Base-by-base conservation (phyloP, 371 early-diverging fungal species). In the Mortierella sp. region DNA sequence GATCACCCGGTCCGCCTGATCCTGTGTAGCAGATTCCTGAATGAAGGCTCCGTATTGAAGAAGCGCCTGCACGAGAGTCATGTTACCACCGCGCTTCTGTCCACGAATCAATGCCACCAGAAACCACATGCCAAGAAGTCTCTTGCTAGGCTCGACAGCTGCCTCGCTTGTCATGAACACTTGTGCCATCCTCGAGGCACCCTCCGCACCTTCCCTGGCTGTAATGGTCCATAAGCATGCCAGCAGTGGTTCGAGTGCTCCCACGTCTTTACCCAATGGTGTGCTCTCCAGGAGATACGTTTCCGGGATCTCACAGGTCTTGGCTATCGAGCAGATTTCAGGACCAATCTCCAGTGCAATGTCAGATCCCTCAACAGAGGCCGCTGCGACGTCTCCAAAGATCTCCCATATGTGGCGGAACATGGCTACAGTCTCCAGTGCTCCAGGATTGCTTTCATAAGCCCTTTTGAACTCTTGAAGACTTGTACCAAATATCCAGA, bases 381-480 rank as follows among this genome's bases (percentile, higher is more conserved):
- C 70, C 4, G 70, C 78, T 17, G 70, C 66, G 4, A 65, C 78
- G 34, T 73, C 68, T 12, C 75, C 67, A 21, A 65, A 78, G 27
- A 70, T 60, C 19, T 78, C 67, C 63, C 78, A 78, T 34, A 78
- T 70, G 21, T 60, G 57, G n/a, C 48, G 57, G 47, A 78, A 78
- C 56, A 70, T 70, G 14, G 32, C 39, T 6, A 53, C 39, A 26
- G 70, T 61, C 34, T 65, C 66, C 1, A 54, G 42, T 24, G 55
- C 47, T 1, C 59, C 63, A 9, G 70, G 70, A 30, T 70, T 62
- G 6, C 31, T 39, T 19, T 78, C 78, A 24, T 65, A 78, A 0
- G 78, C 78, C 15, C 41, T 49, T 32, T 78, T 78, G 56, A 78
- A 78, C n/a, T 70, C 70, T 26, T 70, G 78, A 4, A 70, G 59